Conservation (phyloP, 192 early-diverging fungal species). For the Backusella sp. region DNA sequence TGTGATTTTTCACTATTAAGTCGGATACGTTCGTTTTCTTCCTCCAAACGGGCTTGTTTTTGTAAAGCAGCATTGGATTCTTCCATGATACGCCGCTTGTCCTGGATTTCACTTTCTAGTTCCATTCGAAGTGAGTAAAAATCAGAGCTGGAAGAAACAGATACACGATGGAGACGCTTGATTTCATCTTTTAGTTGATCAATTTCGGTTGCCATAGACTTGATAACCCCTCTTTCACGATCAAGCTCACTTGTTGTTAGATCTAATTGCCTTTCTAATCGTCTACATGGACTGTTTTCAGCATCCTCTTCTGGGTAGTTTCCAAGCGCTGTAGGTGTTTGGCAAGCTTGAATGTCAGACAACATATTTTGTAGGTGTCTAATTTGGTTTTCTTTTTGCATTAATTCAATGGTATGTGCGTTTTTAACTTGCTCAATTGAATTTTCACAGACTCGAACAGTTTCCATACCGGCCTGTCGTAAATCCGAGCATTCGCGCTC, state of each 20-base stretch:
- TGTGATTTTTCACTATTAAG: slow-evolving; percentile 4
- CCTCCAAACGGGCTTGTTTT: slow-evolving; percentile 13
- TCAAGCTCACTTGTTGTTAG: slow-evolving; percentile 12
- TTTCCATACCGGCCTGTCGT: slow-evolving; percentile 38
- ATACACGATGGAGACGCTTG: background rate
- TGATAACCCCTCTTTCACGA: background rate
- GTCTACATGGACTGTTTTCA: background rate
- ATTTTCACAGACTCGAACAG: slow-evolving; percentile 41
- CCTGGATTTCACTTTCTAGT: slow-evolving; percentile 22
- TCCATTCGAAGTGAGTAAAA: slow-evolving; percentile 12
- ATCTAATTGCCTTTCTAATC: slow-evolving; percentile 36
- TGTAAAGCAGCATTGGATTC: slow-evolving; percentile 23
- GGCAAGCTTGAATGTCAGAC: background rate
- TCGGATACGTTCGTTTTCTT: slow-evolving; percentile 19
- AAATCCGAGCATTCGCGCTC: slow-evolving; percentile 38
- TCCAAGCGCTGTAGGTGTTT: background rate
- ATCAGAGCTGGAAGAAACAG: background rate
- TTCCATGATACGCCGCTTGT: slow-evolving; percentile 27
- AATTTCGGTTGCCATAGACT: background rate
- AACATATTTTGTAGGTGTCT: slow-evolving; percentile 16
- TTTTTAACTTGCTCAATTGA: slow-evolving; percentile 39
- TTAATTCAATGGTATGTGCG: slow-evolving; percentile 21
- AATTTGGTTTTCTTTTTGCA: slow-evolving; percentile 32
- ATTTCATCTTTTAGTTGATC: slow-evolving; percentile 11
- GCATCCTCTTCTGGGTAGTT: background rate